Percentiles rank a stretch among this genome's conserved stretches.
Evolutionary conservation across 371 early-diverging fungal genomes (phyloP).

Genomic region (Cokeromyces recurvatus): DNA sequence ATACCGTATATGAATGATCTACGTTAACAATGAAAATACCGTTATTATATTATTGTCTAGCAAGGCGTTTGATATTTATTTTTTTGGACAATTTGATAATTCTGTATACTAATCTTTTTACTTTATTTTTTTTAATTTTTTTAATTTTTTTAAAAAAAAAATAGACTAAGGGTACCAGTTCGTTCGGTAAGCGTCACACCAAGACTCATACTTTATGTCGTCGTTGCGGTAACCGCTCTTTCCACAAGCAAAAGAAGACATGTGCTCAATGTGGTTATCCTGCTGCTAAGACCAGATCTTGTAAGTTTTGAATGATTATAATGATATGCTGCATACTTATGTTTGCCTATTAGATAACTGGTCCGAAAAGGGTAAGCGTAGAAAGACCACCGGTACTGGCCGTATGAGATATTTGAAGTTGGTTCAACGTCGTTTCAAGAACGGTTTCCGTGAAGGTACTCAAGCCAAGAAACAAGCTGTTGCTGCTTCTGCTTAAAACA

Average conservation of each 20-base stretch:
- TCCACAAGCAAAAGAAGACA: constrained; percentile 99
- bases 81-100: too few species aligned
- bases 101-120: too few species aligned
- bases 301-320: constrained; percentile 43
- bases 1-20: too few species aligned
- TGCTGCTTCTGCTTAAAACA: constrained; percentile 33
- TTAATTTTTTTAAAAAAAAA: not conserved
- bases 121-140: not conserved
- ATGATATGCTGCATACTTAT: not conserved
- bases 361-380: constrained; percentile 93
- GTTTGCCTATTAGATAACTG: constrained; percentile 7
- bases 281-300: constrained; percentile 92
- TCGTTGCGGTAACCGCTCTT: constrained; percentile 96
- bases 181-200: constrained; percentile 66
- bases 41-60: too few species aligned
- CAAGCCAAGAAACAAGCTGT: constrained; percentile 52
- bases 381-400: constrained; percentile 98
- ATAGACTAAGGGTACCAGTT: constrained; percentile 21
- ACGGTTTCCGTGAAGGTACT: constrained; percentile 89
- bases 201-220: constrained; percentile 98
- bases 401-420: constrained; percentile 95
- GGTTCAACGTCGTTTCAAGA: constrained; percentile 89
- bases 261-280: constrained; percentile 99
- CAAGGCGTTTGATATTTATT: too few species aligned
- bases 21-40: too few species aligned